These are phyloP conservation scores for Betula pendula DNA, from an alignment of 306 rosid genomes.

Conservation along the genomic window DNA sequence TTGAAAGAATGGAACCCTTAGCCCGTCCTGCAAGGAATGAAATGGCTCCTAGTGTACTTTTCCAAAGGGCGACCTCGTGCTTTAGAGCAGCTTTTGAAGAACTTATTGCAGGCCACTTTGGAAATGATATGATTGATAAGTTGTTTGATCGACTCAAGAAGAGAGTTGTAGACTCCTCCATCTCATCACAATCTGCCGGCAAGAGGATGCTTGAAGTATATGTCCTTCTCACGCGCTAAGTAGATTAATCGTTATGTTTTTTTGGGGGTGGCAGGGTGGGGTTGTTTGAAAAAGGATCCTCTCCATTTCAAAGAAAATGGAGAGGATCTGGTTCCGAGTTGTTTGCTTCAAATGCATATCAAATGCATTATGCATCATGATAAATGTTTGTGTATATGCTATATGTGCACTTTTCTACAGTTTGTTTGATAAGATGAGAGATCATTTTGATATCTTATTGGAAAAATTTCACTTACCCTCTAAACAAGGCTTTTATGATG, in stretches of 20 bases:
- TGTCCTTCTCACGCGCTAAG: not conserved
- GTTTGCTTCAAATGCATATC: too few species aligned
- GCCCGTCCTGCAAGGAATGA: not conserved
- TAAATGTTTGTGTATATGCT: too few species aligned
- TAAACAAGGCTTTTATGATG: too few species aligned
- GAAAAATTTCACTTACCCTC: not conserved
- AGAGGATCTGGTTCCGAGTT: too few species aligned
- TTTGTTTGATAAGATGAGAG: not conserved
- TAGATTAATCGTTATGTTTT: not conserved
- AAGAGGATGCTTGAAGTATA: not conserved
- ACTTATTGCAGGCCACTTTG: not conserved
- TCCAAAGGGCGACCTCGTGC: not conserved
- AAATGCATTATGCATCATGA: too few species aligned
- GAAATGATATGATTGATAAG: not conserved
- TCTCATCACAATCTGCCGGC: not conserved
- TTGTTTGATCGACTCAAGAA: not conserved
- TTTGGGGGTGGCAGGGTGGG: too few species aligned
- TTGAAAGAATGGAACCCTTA: conserved; percentile 6
- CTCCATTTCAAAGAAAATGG: too few species aligned
- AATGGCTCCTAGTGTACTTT: not conserved
- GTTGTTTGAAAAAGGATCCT: too few species aligned
- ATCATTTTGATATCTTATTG: too few species aligned
- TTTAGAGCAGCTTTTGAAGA: not conserved
- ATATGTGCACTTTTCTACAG: too few species aligned
- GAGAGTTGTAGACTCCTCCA: not conserved